Conservation (phyloP, 2,329 filamentous ascomycete genomes). For the Bipolaris victoriae region DNA sequence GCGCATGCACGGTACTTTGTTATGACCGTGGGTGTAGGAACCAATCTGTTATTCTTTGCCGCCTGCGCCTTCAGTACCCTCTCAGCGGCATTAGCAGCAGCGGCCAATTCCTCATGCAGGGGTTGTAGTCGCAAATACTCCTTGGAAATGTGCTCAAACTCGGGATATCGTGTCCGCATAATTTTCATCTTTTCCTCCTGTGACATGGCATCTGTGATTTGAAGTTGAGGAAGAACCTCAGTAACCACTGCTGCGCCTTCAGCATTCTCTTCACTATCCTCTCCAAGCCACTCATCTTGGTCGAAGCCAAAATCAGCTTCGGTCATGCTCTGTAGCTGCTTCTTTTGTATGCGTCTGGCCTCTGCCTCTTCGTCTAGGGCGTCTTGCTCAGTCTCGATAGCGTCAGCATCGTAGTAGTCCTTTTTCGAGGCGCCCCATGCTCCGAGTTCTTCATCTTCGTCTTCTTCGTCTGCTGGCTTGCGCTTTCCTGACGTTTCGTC, state of each 20-base stretch:
- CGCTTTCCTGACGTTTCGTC: conserved; percentile 41
- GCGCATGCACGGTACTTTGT: conserved; percentile 81
- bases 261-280: conserved; percentile 56
- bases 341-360: conserved; percentile 85
- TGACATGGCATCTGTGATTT: conserved; percentile 80
- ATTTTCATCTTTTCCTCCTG: conserved; percentile 76
- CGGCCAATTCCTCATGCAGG: conserved; percentile 63
- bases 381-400: conserved; percentile 71
- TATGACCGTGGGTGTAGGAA: conserved; percentile 41
- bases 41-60: conserved; percentile 28
- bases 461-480: conserved; percentile 58
- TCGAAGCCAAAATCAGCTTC: conserved; percentile 95
- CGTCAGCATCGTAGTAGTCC: conserved; percentile 92
- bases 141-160: conserved; percentile 84
- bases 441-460: conserved; percentile 60
- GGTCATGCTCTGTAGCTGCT: conserved; percentile 85
- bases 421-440: conserved; percentile 88
- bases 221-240: conserved; percentile 82
- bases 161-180: conserved; percentile 82
- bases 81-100: conserved; percentile 65
- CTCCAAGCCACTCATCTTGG: conserved; percentile 79
- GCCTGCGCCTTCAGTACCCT: conserved; percentile 42
- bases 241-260: conserved; percentile 67
- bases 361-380: conserved; percentile 92
- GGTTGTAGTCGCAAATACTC: conserved; percentile 77